These are phyloP conservation scores for Candida pseudoglaebosa DNA, from an alignment of 805 yeast genomes.

Conservation along the genomic window DNA sequence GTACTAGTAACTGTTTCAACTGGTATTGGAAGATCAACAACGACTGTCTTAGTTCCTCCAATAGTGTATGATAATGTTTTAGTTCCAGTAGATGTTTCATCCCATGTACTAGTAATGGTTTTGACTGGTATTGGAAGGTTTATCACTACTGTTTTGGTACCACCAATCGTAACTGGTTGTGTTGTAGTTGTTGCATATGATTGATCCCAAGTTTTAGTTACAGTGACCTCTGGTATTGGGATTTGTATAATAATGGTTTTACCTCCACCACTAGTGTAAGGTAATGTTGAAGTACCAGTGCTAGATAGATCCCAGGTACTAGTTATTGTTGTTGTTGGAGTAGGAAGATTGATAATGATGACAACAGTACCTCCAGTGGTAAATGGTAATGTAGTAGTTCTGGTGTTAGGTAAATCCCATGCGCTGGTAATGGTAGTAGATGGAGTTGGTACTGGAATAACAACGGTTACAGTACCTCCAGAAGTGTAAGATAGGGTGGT, in stretches of 20 bases:
- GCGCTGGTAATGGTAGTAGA: constrained; percentile 6
- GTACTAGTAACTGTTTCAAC: neutral
- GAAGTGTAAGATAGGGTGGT: constrained; percentile 7
- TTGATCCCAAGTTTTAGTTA: constrained; percentile 7
- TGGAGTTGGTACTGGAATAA: constrained; percentile 8
- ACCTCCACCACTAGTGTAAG: constrained; percentile 6
- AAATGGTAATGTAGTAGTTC: constrained; percentile 7
- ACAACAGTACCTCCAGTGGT: constrained; percentile 10
- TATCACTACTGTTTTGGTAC: constrained; percentile 6
- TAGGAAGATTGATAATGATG: constrained; percentile 10
- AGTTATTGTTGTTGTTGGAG: constrained; percentile 4
- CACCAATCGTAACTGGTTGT: constrained; percentile 1
- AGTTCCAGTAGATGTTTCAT: neutral
- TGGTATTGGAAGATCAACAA: neutral
- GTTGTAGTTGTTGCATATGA: neutral
- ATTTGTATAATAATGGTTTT: constrained; percentile 8
- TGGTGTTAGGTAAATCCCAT: constrained; percentile 8
- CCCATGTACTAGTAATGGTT: neutral
- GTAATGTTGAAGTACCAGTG: neutral
- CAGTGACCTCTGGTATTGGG: constrained; percentile 9
- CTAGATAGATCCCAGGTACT: neutral
- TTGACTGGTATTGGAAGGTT: neutral
- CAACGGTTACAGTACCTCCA: constrained; percentile 1
- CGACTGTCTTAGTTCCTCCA: constrained; percentile 6
- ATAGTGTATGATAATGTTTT: constrained; percentile 1